Percentiles rank a stretch among this genome's conserved stretches.
These are phyloP conservation scores for Fistulinella prunicolor DNA, from an alignment of 768 basidiomycete species.

Conservation along the genomic window DNA sequence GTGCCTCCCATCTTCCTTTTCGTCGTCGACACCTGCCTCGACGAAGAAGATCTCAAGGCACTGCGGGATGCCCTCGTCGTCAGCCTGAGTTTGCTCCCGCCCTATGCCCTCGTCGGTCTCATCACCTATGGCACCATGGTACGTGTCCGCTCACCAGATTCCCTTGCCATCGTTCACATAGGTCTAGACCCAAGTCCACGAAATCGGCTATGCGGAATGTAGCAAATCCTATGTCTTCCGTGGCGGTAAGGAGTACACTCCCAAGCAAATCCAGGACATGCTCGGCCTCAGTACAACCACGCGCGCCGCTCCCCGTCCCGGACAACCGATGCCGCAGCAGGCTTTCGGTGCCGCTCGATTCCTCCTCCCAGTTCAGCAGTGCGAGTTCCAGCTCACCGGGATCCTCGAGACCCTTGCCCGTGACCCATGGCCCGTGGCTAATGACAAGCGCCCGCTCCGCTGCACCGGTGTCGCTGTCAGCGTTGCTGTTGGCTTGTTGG, in stretches of 20 bases:
- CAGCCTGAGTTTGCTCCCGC: constrained; percentile 88
- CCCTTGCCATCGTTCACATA: neutral
- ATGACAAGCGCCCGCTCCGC: constrained; percentile 87
- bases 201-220: constrained; percentile 94
- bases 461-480: constrained; percentile 95
- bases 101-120: constrained; percentile 91
- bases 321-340: constrained; percentile 76
- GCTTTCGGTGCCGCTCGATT: constrained; percentile 87
- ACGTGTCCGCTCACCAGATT: constrained; percentile 19
- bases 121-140: constrained; percentile 99
- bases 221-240: constrained; percentile 99
- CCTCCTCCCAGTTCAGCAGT: constrained; percentile 86
- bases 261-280: constrained; percentile 99
- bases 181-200: constrained; percentile 92
- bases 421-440: constrained; percentile 97
- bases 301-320: constrained; percentile 83
- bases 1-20: constrained; percentile 97
- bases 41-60: constrained; percentile 94
- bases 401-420: constrained; percentile 84
- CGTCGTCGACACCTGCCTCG: constrained; percentile 95
- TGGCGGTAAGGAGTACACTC: constrained; percentile 92
- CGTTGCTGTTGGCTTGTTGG: constrained; percentile 89
- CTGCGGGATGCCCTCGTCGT: constrained; percentile 93
- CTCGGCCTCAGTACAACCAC: constrained; percentile 73
- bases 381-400: constrained; percentile 94